Conservation (phyloP, 2,329 filamentous ascomycete genomes). For the Elsinoe necatrix region DNA sequence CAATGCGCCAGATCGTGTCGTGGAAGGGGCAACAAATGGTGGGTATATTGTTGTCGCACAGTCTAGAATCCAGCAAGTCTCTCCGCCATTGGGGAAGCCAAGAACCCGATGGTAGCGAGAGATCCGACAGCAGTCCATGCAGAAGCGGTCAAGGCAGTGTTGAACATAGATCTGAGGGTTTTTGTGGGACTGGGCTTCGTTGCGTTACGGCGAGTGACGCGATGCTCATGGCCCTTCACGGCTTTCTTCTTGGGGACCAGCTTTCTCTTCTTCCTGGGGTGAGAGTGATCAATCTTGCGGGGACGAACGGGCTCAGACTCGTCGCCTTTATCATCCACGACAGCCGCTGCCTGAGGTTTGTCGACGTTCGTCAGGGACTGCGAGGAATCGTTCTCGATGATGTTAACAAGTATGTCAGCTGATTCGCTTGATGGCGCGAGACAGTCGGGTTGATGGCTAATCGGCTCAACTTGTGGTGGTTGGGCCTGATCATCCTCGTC, state of each 20-base stretch:
- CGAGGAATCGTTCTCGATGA: too few relatives aligned
- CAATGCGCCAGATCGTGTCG: neutral
- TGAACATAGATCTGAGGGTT: conserved; percentile 6
- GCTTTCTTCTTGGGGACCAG: neutral
- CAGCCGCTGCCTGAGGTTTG: too few relatives aligned
- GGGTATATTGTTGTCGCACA: too few relatives aligned
- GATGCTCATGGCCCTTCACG: neutral
- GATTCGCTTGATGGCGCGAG: neutral
- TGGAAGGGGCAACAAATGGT: neutral
- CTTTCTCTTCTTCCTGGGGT: conserved; percentile 5
- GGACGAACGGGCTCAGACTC: conserved; percentile 6
- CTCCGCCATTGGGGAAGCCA: conserved; percentile 7
- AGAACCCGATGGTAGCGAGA: conserved; percentile 11
- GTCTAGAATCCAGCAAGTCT: neutral
- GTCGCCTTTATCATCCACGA: neutral
- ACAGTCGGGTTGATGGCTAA: neutral
- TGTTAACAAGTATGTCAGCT: neutral
- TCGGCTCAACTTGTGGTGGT: too few relatives aligned
- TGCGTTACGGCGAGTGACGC: neutral
- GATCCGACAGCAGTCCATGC: conserved; percentile 3
- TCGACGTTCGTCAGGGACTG: too few relatives aligned
- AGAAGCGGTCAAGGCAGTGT: neutral
- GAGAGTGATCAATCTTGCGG: neutral
- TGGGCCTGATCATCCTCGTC: neutral
- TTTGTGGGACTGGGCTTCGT: neutral